Evolutionary conservation across 2,329 filamentous ascomycete species (phyloP).

Genomic region (Xylariales sp.): DNA sequence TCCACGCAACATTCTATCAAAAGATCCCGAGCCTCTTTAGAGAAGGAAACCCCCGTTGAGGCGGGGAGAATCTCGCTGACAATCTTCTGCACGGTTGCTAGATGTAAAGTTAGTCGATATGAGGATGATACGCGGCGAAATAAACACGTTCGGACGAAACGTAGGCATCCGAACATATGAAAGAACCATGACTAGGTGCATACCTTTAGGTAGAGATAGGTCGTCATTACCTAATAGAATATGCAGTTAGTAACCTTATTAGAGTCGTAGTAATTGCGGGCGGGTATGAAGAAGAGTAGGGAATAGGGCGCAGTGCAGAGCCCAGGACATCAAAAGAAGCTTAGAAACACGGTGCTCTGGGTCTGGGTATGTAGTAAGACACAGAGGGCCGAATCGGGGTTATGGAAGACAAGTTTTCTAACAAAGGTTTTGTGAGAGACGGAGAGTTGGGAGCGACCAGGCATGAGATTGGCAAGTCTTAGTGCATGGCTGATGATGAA

Average conservation of each 20-base stretch:
- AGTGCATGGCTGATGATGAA: neutral
- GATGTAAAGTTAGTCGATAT: constrained; percentile 44
- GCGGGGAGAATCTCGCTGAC: constrained; percentile 91
- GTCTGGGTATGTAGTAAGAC: constrained; percentile 32
- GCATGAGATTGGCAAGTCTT: neutral
- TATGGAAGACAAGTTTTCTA: neutral
- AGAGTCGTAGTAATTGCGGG: neutral
- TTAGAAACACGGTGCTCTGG: constrained; percentile 29
- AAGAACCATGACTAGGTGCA: constrained; percentile 33
- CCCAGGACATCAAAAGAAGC: constrained; percentile 20
- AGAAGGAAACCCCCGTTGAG: constrained; percentile 81
- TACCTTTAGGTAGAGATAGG: constrained; percentile 73
- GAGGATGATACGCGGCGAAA: neutral
- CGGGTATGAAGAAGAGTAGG: constrained; percentile 4
- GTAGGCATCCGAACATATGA: neutral
- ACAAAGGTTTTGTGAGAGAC: constrained; percentile 14
- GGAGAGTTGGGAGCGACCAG: constrained; percentile 1
- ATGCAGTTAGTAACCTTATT: constrained; percentile 17
- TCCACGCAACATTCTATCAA: constrained; percentile 99
- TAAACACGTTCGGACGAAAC: too few species aligned
- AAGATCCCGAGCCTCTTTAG: constrained; percentile 93
- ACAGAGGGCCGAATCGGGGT: constrained; percentile 1
- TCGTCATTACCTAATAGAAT: constrained; percentile 67
- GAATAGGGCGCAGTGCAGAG: constrained; percentile 2
- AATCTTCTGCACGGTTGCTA: constrained; percentile 82